Evolutionary conservation across 1,284 basidiomycete species (phyloP), one percentile per base, ranked within the genome.

Genomic region (Heterobasidion parviporum): DNA sequence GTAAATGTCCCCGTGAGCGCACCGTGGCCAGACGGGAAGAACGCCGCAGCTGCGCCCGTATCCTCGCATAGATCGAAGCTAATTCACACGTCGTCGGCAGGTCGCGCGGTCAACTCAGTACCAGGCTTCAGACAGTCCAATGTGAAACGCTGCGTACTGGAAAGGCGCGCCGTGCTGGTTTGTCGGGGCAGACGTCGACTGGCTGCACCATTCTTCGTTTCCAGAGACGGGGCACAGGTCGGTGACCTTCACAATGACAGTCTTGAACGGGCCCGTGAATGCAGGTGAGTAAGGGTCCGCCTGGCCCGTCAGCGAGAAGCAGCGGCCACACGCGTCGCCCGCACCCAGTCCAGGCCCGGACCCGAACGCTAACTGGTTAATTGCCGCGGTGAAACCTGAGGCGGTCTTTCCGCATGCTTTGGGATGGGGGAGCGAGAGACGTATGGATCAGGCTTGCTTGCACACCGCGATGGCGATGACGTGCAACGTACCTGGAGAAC

Each of bases 21-120:
- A 14, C 75, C 76, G 60, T 78, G 79, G 0, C 74, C 76, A 3
- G 72, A 73, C 2, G 80, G 80, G 76, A 84, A 84, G 70, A 84
- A 83, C 14, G 70, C 72, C 2, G 51, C 62, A 3, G 77, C 61
- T 33, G 77, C 79, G 50, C 81, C 80, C 10, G 78, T 79, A 61
- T 83, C 82, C 57, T 78, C 69, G 62, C 81, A 83, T 35, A 84
- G 74, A 64, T 84, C 81, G 63, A 83, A 84, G 65, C 79, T 81
- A 54, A 26, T 5, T 3, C 38, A 47, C 18, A 38, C 3, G 35
- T 52, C 41, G 43, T 7, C 18, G n/a, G 45, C 16, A 5, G 10
- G 32, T 9, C 7, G 18, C 14, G 7, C 14, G 26, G 12, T n/a
- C 8, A 36, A 32, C 41, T 32, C 6, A 7, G 12, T 35, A 20